phyloP scores from a whole-genome alignment of 23 red algal species.

The Cyanidiococcus yangmingshanensis region DNA sequence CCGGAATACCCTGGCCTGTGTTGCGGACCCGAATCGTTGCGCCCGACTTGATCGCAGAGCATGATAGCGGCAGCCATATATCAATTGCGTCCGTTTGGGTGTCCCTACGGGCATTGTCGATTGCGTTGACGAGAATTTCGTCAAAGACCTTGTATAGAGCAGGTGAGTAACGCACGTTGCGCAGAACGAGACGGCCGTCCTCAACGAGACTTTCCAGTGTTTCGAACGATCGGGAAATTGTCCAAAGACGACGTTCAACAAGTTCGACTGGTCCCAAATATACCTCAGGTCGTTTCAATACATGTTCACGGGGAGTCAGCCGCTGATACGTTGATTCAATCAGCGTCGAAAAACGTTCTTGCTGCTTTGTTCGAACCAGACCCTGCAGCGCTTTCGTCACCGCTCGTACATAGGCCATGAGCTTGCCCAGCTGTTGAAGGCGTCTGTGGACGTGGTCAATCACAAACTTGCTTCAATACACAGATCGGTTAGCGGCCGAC shows the following conservation, averaged over 20 bases:
- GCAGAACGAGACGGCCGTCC: slow-evolving; percentile 46
- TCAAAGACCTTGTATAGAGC: slow-evolving; percentile 99
- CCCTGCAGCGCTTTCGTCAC: too few species aligned
- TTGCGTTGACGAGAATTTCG: slow-evolving; percentile 98
- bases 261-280: slow-evolving; percentile 72
- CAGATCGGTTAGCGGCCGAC: too few species aligned
- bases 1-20: slow-evolving; percentile 76
- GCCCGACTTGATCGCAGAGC: slow-evolving; percentile 11
- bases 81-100: slow-evolving; percentile 54
- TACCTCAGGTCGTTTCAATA: slow-evolving; percentile 90
- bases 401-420: too few species aligned
- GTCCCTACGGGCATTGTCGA: slow-evolving; percentile 80
- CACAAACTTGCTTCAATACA: too few species aligned
- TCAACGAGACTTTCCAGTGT: slow-evolving; percentile 44
- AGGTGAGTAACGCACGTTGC: slow-evolving; percentile 61
- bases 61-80: slow-evolving; percentile 41
- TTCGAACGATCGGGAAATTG: not conserved
- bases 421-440: too few species aligned
- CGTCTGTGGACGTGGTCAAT: too few species aligned
- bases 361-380: too few species aligned
- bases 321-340: slow-evolving; percentile 39
- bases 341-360: not conserved
- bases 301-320: slow-evolving; percentile 86
- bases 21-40: slow-evolving; percentile 42
- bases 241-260: not conserved